Conservation (phyloP, 2,329 filamentous ascomycete species). For the Aspergillus felis region DNA sequence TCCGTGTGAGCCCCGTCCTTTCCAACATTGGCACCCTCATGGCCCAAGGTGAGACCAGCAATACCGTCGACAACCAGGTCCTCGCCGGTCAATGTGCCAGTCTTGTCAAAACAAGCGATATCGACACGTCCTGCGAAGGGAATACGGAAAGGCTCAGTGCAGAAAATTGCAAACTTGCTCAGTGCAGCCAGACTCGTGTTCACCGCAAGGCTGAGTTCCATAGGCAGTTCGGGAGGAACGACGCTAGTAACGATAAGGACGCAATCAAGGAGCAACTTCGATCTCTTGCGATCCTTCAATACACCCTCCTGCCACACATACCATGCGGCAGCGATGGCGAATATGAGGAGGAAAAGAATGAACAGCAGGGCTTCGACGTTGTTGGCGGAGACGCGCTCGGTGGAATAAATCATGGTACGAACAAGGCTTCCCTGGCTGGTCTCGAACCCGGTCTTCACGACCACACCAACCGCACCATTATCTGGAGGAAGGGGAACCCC, state of each 20-base stretch:
- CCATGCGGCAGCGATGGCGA: slow-evolving; percentile 96
- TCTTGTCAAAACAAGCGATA: slow-evolving; percentile 98
- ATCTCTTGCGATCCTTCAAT: slow-evolving; percentile 87
- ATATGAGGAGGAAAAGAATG: slow-evolving; percentile 92
- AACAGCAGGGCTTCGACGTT: slow-evolving; percentile 95
- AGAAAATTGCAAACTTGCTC: slow-evolving; percentile 95
- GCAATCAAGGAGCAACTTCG: slow-evolving; percentile 94
- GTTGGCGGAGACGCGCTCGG: slow-evolving; percentile 97
- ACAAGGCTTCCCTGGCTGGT: slow-evolving; percentile 97
- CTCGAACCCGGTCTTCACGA: slow-evolving; percentile 97
- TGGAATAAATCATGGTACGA: slow-evolving; percentile 99
- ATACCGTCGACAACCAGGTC: slow-evolving; percentile 96
- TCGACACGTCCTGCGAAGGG: slow-evolving; percentile 94
- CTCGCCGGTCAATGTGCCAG: slow-evolving; percentile 91
- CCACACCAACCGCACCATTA: slow-evolving; percentile 87
- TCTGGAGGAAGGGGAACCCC: slow-evolving; percentile 83
- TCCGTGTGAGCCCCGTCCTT: slow-evolving; percentile 78
- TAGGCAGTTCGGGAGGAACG: slow-evolving; percentile 94
- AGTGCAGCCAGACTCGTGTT: slow-evolving; percentile 95
- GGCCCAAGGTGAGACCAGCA: slow-evolving; percentile 75
- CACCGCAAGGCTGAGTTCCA: slow-evolving; percentile 95
- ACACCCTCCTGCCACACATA: slow-evolving; percentile 99
- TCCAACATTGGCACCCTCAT: slow-evolving; percentile 63
- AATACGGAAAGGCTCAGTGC: slow-evolving; percentile 97
- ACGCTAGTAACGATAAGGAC: slow-evolving; percentile 97